These are phyloP conservation scores for Potentilla sterilis DNA, from an alignment of 306 rosid species.

Conservation along the genomic window DNA sequence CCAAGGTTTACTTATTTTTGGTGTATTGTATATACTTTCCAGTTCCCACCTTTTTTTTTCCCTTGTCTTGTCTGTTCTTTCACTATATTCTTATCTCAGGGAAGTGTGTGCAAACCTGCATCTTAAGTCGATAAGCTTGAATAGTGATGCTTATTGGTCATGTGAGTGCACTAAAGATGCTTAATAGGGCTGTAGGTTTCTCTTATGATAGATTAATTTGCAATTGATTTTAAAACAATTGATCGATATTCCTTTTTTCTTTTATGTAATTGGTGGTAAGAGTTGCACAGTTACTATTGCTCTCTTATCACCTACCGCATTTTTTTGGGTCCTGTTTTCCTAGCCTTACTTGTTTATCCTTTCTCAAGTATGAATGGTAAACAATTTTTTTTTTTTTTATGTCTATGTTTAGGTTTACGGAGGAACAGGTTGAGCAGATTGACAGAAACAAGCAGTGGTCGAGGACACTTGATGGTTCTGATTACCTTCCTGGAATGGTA, in stretches of 20 bases:
- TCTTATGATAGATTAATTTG: not conserved
- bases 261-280: not conserved
- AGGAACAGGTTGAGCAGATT: slow-evolving; percentile 76
- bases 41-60: not conserved
- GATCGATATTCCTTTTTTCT: not conserved
- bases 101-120: slow-evolving; percentile 8
- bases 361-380: not conserved
- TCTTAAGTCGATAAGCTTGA: slow-evolving; percentile 9
- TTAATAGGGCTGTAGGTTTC: not conserved
- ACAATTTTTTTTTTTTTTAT: not conserved
- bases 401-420: slow-evolving; percentile 52
- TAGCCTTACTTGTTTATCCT: not conserved
- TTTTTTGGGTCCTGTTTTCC: not conserved
- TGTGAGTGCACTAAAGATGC: slow-evolving; percentile 7
- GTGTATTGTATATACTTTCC: slow-evolving; percentile 9
- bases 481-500: slow-evolving; percentile 99
- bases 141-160: slow-evolving; percentile 10
- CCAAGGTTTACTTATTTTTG: slow-evolving; percentile 63
- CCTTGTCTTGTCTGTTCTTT: slow-evolving; percentile 11
- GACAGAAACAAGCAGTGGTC: slow-evolving; percentile 97
- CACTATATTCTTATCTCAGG: slow-evolving; percentile 8
- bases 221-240: not conserved
- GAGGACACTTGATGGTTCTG: slow-evolving; percentile 96
- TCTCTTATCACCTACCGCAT: not conserved
- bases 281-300: not conserved